Base-by-base conservation (phyloP, 2,329 filamentous ascomycete genomes). In the Fusarium sp. region DNA sequence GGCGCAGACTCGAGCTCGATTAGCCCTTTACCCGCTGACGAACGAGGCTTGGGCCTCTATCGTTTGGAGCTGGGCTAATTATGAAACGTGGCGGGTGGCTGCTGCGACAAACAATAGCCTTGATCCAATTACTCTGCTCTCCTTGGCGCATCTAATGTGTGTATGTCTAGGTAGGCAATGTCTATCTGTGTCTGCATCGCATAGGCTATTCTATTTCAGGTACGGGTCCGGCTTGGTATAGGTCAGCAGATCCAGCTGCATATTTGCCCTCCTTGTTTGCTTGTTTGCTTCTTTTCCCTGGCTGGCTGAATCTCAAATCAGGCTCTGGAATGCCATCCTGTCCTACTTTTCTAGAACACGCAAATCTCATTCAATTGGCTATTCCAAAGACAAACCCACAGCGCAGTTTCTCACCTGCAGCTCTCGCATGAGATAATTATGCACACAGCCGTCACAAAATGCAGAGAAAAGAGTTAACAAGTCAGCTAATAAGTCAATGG, bases 1-100 rank as follows among this genome's bases (percentile, higher is more conserved):
- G 57, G 66, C 66, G 58, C 66, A 71, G 70, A 63, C 53, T 74
- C 58, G 62, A 68, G 70, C 32, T 58, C 39, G 70, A 53, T 63
- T 54, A 51, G 15, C 48, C 48, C 28, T 51, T 24, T 24, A 48
- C 36, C 32, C 44, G 20, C 22, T 26, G 35, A 54, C 22, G 51
- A 54, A 24, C 32, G 1, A 35, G 32, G 51, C 51, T 28, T 39
- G 24, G 24, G 8, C n/a, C 11, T 50, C 20, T 18, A 28, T 58
- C n/a, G 41, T 35, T 54, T 48, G 30, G 11, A 61, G 48, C 38
- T 26, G 18, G 18, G 14, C 42, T 44, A 26, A 30, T n/a, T 28
- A 71, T 63, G 45, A 67, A 57, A 71, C 45, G 35, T 67, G 50
- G 61, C 62, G 55, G 67, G 67, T 71, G 56, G 65, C 47, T 53